Percentiles rank a stretch among this genome's conserved stretches.
Evolutionary conservation across 2,329 filamentous ascomycete genomes (phyloP).

Genomic region (Sphaerulina populicola): DNA sequence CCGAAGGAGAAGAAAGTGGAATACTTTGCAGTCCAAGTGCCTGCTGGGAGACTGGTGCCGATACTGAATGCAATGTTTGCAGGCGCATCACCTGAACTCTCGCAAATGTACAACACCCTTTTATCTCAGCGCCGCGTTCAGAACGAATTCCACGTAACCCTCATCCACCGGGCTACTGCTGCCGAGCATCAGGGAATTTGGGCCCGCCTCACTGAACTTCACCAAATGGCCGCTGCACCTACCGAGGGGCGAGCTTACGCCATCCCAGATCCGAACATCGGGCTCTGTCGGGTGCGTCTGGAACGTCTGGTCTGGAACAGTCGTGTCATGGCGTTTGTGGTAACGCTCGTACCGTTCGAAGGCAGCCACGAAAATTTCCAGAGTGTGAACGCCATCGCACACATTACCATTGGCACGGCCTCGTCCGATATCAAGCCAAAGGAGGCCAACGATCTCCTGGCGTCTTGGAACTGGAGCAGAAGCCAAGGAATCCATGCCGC

Average conservation of each 20-base stretch:
- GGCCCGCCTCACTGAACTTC: constrained; percentile 60
- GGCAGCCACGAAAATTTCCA: constrained; percentile 46
- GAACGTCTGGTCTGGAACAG: constrained; percentile 71
- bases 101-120: constrained; percentile 68
- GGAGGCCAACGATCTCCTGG: constrained; percentile 82
- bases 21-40: constrained; percentile 56
- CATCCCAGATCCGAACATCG: constrained; percentile 47
- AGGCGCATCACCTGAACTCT: constrained; percentile 44
- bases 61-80: constrained; percentile 65
- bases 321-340: constrained; percentile 84
- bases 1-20: constrained; percentile 49
- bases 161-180: constrained; percentile 68
- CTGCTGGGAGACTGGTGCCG: constrained; percentile 43
- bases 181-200: constrained; percentile 61
- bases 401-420: constrained; percentile 83
- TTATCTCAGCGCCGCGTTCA: constrained; percentile 68
- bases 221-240: constrained; percentile 35
- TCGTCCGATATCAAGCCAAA: constrained; percentile 71
- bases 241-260: constrained; percentile 33
- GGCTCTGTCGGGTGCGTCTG: constrained; percentile 54
- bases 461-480: constrained; percentile 70
- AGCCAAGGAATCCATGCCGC: constrained; percentile 31
- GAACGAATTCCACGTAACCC: constrained; percentile 81
- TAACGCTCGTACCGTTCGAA: constrained; percentile 50
- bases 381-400: constrained; percentile 69